A percentile compares a stretch with the other conserved stretches of the same genome.
Evolutionary conservation across 495 filamentous ascomycete genomes (phyloP).

Genomic region (Melanomma pulvis-pyrius): DNA sequence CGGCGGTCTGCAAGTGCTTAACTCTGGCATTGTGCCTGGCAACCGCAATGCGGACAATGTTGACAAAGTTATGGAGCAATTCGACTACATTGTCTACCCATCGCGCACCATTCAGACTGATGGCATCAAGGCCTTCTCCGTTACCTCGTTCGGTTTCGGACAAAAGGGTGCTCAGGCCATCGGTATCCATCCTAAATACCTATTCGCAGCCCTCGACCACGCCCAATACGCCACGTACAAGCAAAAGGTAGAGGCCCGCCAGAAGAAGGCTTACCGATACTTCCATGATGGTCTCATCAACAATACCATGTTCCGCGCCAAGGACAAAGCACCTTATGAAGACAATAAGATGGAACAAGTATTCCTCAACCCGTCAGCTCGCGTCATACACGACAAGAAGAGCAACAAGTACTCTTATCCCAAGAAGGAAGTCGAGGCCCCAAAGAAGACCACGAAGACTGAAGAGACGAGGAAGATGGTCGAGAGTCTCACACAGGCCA

Average conservation of each 20-base stretch:
- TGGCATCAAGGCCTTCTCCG: constrained; percentile 95
- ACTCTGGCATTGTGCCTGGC: constrained; percentile 89
- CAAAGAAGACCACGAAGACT: constrained; percentile 29
- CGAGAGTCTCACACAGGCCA: constrained; percentile 73
- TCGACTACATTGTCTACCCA: constrained; percentile 96
- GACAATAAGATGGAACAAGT: constrained; percentile 82
- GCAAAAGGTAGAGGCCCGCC: constrained; percentile 82
- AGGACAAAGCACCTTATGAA: constrained; percentile 84
- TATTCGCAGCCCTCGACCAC: constrained; percentile 91
- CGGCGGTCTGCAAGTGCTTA: constrained; percentile 91
- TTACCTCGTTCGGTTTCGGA: constrained; percentile 98
- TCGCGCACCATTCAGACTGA: constrained; percentile 95
- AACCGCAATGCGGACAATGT: constrained; percentile 99
- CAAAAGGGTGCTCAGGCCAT: constrained; percentile 98
- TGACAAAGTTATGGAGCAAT: constrained; percentile 93
- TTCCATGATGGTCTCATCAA: constrained; percentile 97
- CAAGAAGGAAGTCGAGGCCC: constrained; percentile 32
- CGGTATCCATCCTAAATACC: constrained; percentile 93
- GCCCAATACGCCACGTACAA: constrained; percentile 80
- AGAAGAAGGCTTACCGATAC: constrained; percentile 98
- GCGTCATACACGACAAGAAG: constrained; percentile 83
- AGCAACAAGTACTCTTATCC: constrained; percentile 75
- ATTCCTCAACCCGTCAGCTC: constrained; percentile 93
- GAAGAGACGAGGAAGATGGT: constrained; percentile 71
- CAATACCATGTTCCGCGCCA: constrained; percentile 96